Evolutionary conservation across 805 yeast species (phyloP), one percentile per base, ranked within the genome.

Genomic region (Candida dajiaensis): DNA sequence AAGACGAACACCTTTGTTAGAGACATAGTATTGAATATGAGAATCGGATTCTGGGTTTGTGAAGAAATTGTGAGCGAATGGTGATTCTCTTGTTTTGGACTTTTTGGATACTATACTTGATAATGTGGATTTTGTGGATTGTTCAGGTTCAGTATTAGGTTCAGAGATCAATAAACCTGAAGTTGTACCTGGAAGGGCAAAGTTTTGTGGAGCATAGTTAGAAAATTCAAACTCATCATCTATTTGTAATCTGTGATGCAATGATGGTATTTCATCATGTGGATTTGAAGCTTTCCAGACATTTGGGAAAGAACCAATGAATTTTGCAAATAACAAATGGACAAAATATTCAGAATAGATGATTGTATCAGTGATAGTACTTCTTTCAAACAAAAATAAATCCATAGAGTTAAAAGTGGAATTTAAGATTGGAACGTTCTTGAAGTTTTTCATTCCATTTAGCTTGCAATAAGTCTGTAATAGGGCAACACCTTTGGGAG

Each of bases 1-100:
- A 4, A 86, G 56, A 18, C 96, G 66, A 3, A 87, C 71, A 1
- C 97, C 97, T 11, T 64, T 67, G 21, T 67, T 56, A 0, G 90
- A 77, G 6, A 78, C 81, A 59, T 83, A 89, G 61, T 89, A 89
- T 61, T 90, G 97, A 9, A 78, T 63, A 58, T 81, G 86, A 0
- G 95, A 72, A 52, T 85, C 92, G 0, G 95, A 85, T 58, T 85
- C 95, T 0, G 97, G 97, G 56, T 90, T 90, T 4, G 92, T 81
- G 67, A 89, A 89, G 57, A 77, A 87, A 37, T 77, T 73, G 57
- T 87, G 95, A 46, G 79, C 77, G 52, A 84, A 81, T 0, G 96
- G 95, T 6, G 87, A 80, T 6, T 49, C 53, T 44, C 72, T 57
- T 6, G 39, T 22, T 38, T 54, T 52, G 19, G 58, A 51, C 19